Evolutionary conservation across 2,329 filamentous ascomycete species (phyloP), one percentile per base, ranked within the genome.

Genomic region (Calonectria crousiana): DNA sequence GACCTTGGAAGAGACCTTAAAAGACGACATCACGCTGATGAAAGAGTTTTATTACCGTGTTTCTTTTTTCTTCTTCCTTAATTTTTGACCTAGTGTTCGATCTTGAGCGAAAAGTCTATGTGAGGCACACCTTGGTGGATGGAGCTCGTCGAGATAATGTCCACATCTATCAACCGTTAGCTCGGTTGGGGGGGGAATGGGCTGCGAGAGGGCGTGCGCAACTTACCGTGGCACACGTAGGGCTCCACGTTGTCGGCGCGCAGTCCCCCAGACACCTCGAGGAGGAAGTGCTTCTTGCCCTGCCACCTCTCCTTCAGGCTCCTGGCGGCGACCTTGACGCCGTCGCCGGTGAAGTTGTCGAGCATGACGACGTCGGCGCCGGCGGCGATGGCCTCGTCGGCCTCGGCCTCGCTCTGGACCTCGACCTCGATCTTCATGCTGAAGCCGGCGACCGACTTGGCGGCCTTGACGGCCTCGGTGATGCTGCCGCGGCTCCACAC

Each of bases 321-420:
- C 82, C 86, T 89, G 18, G 96, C 95, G 0, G 95, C 95, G 11
- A 89, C 85, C 83, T 92, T 93, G 75, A 98, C 93, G 0, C 93
- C 95, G 1, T 95, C 93, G 0, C 93, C 92, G 0, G 92, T 93
- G 82, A 98, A 99, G 84, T 99, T 99, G 84, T 99, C 97, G 74
- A 99, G 87, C 97, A 99, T 99, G 75, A 99, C 93, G 26, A 99
- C 93, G 84, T 99, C 96, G 0, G 97, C 97, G 0, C 97, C 97
- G 0, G 96, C 96, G 4, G 88, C 91, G 80, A 98, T 96, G 0
- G 97, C 97, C 85, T 97, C 95, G 83, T 98, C 93, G 0, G 97
- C 97, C 86, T 98, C 95, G 53, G 90, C 92, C 85, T 98, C 93
- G 80, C 89, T 94, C 87, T 96, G 95, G 60, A 97, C 97, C 88